Conservation (phyloP, 345 rosid genomes). For the Euclidium syriacum region DNA sequence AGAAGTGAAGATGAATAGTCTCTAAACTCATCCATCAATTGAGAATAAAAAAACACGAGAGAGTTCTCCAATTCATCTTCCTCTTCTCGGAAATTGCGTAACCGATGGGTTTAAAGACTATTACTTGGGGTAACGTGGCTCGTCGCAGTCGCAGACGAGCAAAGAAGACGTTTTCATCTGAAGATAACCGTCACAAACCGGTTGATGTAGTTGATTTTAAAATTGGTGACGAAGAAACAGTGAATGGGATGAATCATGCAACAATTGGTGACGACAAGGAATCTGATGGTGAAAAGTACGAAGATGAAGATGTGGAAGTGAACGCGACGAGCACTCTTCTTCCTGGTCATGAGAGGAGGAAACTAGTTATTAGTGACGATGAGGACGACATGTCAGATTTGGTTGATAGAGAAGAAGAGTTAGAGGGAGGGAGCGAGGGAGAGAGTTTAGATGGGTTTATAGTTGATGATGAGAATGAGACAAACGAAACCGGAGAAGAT, state of each 20-base stretch:
- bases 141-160: conserved; percentile 23
- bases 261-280: too few species aligned
- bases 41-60: too few species aligned
- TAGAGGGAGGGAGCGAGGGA: conserved; percentile 39
- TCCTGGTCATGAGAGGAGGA: conserved; percentile 46
- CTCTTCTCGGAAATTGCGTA: too few species aligned
- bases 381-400: conserved; percentile 33
- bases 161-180: conserved; percentile 45
- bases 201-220: conserved; percentile 38
- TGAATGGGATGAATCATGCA: conserved; percentile 46
- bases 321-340: conserved; percentile 7
- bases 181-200: conserved; percentile 31
- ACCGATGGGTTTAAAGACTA: conserved; percentile 18
- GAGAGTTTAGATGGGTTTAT: conserved; percentile 55
- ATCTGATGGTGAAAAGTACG: conserved; percentile 12
- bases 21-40: too few species aligned
- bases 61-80: too few species aligned
- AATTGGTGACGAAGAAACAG: conserved; percentile 50
- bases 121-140: not conserved
- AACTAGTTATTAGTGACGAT: conserved; percentile 47
- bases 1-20: too few species aligned
- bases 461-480: conserved; percentile 35
- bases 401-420: conserved; percentile 23
- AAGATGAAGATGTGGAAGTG: conserved; percentile 35
- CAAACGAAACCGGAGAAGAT: conserved; percentile 14